Evolutionary conservation across 2,329 filamentous ascomycete species (phyloP), one percentile per base, ranked within the genome.

Genomic region (Cladobotryum protrusum): DNA sequence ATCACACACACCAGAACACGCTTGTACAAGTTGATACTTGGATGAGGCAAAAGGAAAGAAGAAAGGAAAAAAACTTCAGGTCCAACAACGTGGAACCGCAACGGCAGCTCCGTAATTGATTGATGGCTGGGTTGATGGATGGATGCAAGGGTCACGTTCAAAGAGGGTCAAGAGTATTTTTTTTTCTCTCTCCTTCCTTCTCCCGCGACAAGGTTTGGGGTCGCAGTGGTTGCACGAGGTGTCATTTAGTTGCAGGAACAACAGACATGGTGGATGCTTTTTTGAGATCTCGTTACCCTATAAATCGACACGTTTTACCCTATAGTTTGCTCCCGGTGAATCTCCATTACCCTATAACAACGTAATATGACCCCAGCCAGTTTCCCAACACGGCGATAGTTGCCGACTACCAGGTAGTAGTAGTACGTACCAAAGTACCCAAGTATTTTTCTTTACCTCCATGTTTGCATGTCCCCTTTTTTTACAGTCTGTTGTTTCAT

Each of bases 261-360:
- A 29, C 24, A 8, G 24, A 29, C 24, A 29, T 29, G 8, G 43
- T 34, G 29, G n/a, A 29, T 32, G 24, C 43, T 8, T 15, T 18
- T 46, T 9, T 44, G 32, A 29, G 12, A 41, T 45, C 43, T 37
- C 13, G 40, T 50, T 50, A 50, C 48, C 48, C 48, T 50, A 46
- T 50, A 50, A 46, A 46, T 46, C 48, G 47, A 47, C 42, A 47
- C 36, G 33, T 54, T 44, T 57, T 58, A 55, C 53, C 50, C 53
- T 53, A 53, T 54, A 29, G 24, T 29, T 29, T 29, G 24, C 24
- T 29, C 6, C 24, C 11, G 24, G 24, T 29, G 24, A 29, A 29
- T 29, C 24, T 29, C 24, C 48, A 44, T 63, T 63, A 63, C 61
- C 59, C 58, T 61, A 62, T 58, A 59, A 57, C 54, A 61, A 62